Evolutionary conservation across 2,329 filamentous ascomycete genomes (phyloP).

Genomic region (Elsinoe australis): DNA sequence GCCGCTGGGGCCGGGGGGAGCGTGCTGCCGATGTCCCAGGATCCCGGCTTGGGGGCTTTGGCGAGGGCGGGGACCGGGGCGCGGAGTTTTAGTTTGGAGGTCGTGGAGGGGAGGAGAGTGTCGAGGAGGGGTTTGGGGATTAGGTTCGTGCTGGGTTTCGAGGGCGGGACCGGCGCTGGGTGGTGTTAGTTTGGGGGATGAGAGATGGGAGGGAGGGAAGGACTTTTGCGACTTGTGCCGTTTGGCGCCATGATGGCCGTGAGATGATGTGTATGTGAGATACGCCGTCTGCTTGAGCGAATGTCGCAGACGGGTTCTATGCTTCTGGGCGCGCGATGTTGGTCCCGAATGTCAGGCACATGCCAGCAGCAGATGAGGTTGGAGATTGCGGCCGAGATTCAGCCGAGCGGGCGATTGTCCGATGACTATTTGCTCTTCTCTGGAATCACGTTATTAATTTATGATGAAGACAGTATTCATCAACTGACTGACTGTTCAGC

Average conservation of each 20-base stretch:
- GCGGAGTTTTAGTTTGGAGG: conserved; percentile 20
- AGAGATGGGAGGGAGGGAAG: not conserved
- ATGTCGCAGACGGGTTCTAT: not conserved
- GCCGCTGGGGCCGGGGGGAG: conserved; percentile 1
- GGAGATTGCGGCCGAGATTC: not conserved
- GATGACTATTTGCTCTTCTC: too few relatives aligned
- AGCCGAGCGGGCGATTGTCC: too few relatives aligned
- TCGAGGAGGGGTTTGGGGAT: conserved; percentile 17
- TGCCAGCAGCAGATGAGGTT: conserved; percentile 7
- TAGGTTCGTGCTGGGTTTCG: conserved; percentile 18
- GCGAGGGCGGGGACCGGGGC: conserved; percentile 27
- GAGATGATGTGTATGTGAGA: not conserved
- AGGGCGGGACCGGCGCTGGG: conserved; percentile 15
- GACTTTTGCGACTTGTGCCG: conserved; percentile 21
- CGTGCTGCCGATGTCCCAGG: conserved; percentile 26
- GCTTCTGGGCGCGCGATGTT: too few relatives aligned
- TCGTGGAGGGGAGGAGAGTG: conserved; percentile 6
- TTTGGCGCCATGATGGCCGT: conserved; percentile 20
- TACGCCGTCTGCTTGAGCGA: not conserved
- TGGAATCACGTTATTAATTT: too few relatives aligned
- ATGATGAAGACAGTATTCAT: too few relatives aligned
- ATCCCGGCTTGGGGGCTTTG: conserved; percentile 29
- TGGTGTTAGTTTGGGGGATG: not conserved
- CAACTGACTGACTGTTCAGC: too few relatives aligned
- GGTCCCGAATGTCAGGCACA: not conserved